Conservation (phyloP, 2,329 filamentous ascomycete species). For the Colletotrichum costaricense region DNA sequence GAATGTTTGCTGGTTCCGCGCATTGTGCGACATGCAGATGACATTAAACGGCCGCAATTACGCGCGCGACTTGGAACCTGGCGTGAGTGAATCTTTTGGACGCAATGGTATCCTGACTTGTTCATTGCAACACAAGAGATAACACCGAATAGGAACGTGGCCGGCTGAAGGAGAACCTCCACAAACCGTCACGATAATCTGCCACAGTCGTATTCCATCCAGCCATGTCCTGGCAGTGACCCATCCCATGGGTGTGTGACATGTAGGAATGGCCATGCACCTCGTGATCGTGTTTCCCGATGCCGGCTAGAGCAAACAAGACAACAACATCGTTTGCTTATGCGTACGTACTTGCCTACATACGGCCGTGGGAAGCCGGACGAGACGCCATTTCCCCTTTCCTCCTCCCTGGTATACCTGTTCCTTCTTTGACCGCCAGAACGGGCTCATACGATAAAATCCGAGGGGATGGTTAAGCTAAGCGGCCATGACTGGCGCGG, state of each 20-base stretch:
- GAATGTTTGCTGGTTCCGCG: background rate
- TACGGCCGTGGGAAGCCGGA: background rate
- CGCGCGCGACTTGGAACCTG: background rate
- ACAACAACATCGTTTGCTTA: background rate
- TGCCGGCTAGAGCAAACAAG: background rate
- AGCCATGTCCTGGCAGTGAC: background rate
- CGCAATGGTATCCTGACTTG: background rate
- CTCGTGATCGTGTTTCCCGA: background rate
- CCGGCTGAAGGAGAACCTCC: background rate
- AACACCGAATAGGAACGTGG: background rate
- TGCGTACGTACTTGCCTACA: background rate
- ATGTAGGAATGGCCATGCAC: background rate
- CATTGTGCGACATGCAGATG: background rate
- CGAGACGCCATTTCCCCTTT: background rate
- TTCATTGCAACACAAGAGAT: background rate
- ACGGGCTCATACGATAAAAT: background rate
- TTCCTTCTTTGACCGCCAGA: slow-evolving; percentile 27
- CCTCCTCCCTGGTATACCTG: background rate
- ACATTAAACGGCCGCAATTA: background rate
- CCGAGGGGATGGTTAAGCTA: slow-evolving; percentile 35
- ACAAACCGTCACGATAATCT: background rate
- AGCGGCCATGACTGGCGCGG: slow-evolving; percentile 15
- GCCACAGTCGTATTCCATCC: background rate
- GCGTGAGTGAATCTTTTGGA: background rate
- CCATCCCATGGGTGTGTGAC: too few relatives aligned